Evolutionary conservation across 2,329 filamentous ascomycete species (phyloP), one percentile per base, ranked within the genome.

Genomic region (Nemania bipapillata): DNA sequence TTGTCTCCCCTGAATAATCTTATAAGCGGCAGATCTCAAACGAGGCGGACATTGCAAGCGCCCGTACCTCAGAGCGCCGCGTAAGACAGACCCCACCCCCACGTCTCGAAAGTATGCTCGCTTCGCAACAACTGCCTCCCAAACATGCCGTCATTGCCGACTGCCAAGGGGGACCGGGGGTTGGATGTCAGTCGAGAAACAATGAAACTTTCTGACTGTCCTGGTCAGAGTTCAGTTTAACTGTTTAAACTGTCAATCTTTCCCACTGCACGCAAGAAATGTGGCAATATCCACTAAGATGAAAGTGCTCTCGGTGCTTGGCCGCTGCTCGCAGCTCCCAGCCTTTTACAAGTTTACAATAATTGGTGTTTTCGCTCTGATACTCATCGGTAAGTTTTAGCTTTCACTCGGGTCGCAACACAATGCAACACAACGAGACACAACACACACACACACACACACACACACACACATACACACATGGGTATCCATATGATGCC

Each of bases 331-430:
- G 40, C 74, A 76, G 63, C 66, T 76, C 32, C 74, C 74, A 12
- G 68, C 54, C 49, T 69, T 76, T 45, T 73, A 75, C 63, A 76
- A 76, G 64, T 66, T 73, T 59, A 67, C 72, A 32, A 37, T 68
- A 26, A 50, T 69, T n/a, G 71, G 67, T 24, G 69, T 70, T 24
- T 32, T 74, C 6, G 65, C 68, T 15, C 45, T 75, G 53, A 73
- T 75, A n/a, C 26, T 75, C 17, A 58, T 75, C 56, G 72, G 74
- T 75, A 70, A 54, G 72, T 63, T 30, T 3, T 40, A 11, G 37
- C 8, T 40, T 12, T 17, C 32, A 17, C 28, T 8, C 24, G 9
- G n/a, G n/a, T n/a, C n/a, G n/a, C n/a, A 24, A 57, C 26, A 20
- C 15, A n/a, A 37, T 50, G 22, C 54, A 40, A 56, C 47, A 7